Evolutionary conservation across 352 stramenopile species (phyloP), one percentile per base, ranked within the genome.

Genomic region (Albugo candida): DNA sequence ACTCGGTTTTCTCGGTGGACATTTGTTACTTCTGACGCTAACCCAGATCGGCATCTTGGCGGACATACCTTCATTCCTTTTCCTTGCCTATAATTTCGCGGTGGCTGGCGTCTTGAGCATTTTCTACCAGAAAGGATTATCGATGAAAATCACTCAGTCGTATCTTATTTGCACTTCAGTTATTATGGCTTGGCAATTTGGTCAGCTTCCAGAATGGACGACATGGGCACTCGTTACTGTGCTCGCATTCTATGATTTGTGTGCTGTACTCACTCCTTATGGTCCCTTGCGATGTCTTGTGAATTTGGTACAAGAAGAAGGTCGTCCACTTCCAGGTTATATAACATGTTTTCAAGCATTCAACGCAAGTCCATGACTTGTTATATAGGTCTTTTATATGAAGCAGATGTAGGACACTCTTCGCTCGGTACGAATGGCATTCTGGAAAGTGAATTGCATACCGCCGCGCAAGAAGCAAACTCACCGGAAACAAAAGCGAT

Each of bases 221-320:
- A 92, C 80, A 13, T 95, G 83, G 84, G 79, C 79, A 0, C 58
- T 95, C 3, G 70, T 95, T 14, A 75, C 97, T 12, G 92, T 97
- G 44, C 71, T 99, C 35, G 95, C 93, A 1, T 82, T 99, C 35
- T 99, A 99, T 64, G 95, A 98, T 67, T 63, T 98, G n/a, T 98
- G 92, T 55, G 95, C 95, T 2, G 95, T 99, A 8, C 63, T 99
- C n/a, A 97, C 93, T n/a, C 95, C 95, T 0, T 98, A 92, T 64
- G 95, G 95, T 4, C 95, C 95, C 17, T 61, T 99, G 19, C 97
- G 97, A 51, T 92, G 83, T 47, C 68, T 99, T 13, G 88, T 93
- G 11, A 86, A 97, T 44, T 64, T 98, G 1, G 93, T 98, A 49
- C 83, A 97, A 50, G 70, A 95, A 47, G 71, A 92, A 56, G 76